Conservation (phyloP, 1,284 basidiomycete genomes). For the Pseudozyma pruni region DNA sequence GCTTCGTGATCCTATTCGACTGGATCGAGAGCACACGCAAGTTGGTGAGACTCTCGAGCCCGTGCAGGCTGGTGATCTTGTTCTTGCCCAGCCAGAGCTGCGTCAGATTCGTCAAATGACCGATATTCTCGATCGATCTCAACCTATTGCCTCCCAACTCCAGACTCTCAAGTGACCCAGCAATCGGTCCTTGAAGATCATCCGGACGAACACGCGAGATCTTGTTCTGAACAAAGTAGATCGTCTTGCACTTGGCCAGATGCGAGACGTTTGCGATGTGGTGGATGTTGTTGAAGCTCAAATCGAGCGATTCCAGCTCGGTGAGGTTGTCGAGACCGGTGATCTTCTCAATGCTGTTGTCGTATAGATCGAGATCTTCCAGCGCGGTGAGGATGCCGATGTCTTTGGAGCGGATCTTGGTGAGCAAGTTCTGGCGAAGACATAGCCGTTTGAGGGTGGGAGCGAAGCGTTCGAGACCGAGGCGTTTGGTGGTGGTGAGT, state of each 20-base stretch:
- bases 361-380: conserved; percentile 92
- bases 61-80: conserved; percentile 61
- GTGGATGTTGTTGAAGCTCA: conserved; percentile 90
- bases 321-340: conserved; percentile 69
- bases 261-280: conserved; percentile 72
- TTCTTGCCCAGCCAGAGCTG: conserved; percentile 94
- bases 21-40: conserved; percentile 75
- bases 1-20: conserved; percentile 89
- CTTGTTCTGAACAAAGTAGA: conserved; percentile 97
- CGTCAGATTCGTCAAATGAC: conserved; percentile 82
- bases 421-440: conserved; percentile 87
- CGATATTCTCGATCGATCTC: conserved; percentile 87
- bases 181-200: conserved; percentile 74
- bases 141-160: conserved; percentile 94
- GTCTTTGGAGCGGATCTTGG: conserved; percentile 73
- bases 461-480: conserved; percentile 77
- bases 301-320: conserved; percentile 82
- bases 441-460: conserved; percentile 79
- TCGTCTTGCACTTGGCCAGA: conserved; percentile 73
- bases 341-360: conserved; percentile 79
- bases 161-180: conserved; percentile 78
- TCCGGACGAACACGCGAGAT: conserved; percentile 78
- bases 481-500: conserved; percentile 74
- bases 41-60: conserved; percentile 28
- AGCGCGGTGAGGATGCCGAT: conserved; percentile 74